Conservation (phyloP, 1,139 yeast genomes). For the Debaryomyces subglobosus region DNA sequence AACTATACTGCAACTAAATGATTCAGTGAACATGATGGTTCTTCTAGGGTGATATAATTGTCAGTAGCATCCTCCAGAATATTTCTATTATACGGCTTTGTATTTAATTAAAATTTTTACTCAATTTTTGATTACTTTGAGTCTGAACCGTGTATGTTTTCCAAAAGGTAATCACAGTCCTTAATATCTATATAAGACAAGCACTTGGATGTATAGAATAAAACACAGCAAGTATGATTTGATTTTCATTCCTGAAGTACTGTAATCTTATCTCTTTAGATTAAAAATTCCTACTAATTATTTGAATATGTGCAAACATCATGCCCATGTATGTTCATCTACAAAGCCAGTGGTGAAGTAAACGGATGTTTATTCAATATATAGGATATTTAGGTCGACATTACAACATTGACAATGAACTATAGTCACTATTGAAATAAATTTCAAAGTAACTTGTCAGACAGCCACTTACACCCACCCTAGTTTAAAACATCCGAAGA, state of each 20-base stretch:
- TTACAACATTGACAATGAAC: conserved; percentile 16
- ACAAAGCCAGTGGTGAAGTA: not conserved
- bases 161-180: too few species aligned
- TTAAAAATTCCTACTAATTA: not conserved
- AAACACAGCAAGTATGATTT: too few species aligned
- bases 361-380: conserved; percentile 8
- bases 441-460: conserved; percentile 77
- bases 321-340: not conserved
- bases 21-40: not conserved
- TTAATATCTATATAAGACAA: too few species aligned
- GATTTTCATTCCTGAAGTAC: not conserved
- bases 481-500: conserved; percentile 78
- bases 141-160: too few species aligned
- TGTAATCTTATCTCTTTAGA: not conserved
- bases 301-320: not conserved
- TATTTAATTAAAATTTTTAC: too few species aligned
- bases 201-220: too few species aligned
- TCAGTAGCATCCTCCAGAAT: too few species aligned
- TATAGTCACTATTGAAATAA: conserved; percentile 15
- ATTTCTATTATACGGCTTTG: too few species aligned
- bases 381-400: conserved; percentile 18
- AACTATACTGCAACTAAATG: not conserved
- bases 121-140: too few species aligned
- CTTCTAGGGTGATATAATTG: too few species aligned
- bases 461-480: conserved; percentile 99